Evolutionary conservation across 1,139 yeast genomes (phyloP).

Genomic region (Debaryomycetaceae sp.): DNA sequence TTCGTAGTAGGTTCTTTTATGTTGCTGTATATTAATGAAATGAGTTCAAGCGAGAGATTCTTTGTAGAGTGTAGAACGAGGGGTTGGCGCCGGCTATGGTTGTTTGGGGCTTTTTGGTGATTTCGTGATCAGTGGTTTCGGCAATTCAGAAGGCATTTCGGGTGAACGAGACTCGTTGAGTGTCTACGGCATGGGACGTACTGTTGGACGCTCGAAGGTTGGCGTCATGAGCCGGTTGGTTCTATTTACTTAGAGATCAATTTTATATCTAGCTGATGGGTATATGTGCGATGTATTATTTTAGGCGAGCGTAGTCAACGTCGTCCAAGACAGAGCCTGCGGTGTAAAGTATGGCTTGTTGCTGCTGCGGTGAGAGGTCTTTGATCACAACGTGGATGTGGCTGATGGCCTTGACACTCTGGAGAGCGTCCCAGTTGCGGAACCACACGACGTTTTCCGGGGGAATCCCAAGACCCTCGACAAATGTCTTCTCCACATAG

Average conservation of each 20-base stretch:
- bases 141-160: no score
- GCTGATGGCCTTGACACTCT: slow-evolving; percentile 55
- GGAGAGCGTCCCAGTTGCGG: slow-evolving; percentile 58
- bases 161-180: no score
- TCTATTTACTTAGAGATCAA: no score
- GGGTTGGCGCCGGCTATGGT: not conserved
- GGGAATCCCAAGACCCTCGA: slow-evolving; percentile 32
- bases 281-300: no score
- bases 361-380: slow-evolving; percentile 24
- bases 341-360: slow-evolving; percentile 16
- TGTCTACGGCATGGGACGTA: no score
- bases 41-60: not conserved
- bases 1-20: slow-evolving; percentile 1
- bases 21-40: slow-evolving; percentile 3
- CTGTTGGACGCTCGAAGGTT: no score
- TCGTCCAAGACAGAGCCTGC: slow-evolving; percentile 18
- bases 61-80: not conserved
- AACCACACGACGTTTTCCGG: slow-evolving; percentile 51
- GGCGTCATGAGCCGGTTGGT: no score
- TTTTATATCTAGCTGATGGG: no score
- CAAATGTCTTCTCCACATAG: slow-evolving; percentile 45
- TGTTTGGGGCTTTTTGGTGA: not conserved
- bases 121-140: no score
- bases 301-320: slow-evolving; percentile 13
- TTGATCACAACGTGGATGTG: slow-evolving; percentile 56